Evolutionary conservation across 306 rosid species (phyloP).

Genomic region (Dalbergia cultrata): DNA sequence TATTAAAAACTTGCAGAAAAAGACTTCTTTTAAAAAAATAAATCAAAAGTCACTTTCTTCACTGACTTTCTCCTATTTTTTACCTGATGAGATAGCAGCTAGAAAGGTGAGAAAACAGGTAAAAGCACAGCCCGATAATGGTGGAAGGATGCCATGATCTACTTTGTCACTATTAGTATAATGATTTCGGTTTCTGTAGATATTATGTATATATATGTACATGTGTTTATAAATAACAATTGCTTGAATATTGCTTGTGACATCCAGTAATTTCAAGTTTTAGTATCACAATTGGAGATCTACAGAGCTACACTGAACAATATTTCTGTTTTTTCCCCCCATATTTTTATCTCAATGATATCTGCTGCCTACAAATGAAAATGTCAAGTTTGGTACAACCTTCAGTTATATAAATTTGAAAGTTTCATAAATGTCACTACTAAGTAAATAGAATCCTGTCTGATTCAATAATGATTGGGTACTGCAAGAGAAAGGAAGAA

Average conservation of each 20-base stretch:
- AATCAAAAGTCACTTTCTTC: conserved; percentile 1
- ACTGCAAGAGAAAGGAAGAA: conserved; percentile 9
- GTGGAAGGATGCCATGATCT: too few relatives aligned
- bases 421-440: not conserved
- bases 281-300: not conserved
- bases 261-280: not conserved
- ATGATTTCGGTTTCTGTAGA: not conserved
- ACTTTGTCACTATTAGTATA: too few relatives aligned
- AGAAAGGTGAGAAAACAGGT: conserved; percentile 11
- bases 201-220: not conserved
- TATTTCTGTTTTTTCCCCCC: not conserved
- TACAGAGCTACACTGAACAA: not conserved
- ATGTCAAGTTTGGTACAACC: not conserved
- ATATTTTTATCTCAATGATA: not conserved
- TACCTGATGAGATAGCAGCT: not conserved
- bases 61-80: conserved; percentile 1
- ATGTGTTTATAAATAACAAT: not conserved
- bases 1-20: not conserved
- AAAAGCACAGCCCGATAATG: not conserved
- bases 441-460: not conserved
- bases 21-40: not conserved
- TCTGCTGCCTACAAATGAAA: conserved; percentile 13
- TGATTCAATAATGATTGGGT: not conserved
- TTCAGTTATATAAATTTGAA: not conserved
- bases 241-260: conserved; percentile 5